Percentiles rank a stretch among this genome's conserved stretches.
Evolutionary conservation across 805 yeast species (phyloP).

Genomic region (Candida ovalis): DNA sequence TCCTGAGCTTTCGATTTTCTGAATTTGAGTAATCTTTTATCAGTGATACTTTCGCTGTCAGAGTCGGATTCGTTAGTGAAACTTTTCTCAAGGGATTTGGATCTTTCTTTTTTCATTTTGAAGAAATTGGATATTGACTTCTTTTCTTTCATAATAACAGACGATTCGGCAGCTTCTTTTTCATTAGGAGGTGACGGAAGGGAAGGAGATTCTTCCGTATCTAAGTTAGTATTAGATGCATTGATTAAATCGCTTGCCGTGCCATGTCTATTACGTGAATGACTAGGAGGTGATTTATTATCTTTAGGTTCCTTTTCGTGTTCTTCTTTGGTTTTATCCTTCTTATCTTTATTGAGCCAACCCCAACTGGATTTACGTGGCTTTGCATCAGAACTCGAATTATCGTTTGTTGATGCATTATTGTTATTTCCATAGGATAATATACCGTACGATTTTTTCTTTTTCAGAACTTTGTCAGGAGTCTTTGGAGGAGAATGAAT

Average conservation of each 20-base stretch:
- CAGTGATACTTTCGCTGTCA: constrained; percentile 22
- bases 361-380: constrained; percentile 14
- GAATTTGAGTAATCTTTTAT: constrained; percentile 10
- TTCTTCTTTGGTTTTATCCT: neutral
- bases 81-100: constrained; percentile 9
- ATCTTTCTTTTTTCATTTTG: constrained; percentile 25
- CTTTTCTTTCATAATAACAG: constrained; percentile 9
- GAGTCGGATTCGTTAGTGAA: constrained; percentile 16
- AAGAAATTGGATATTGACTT: constrained; percentile 25
- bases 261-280: constrained; percentile 29
- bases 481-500: constrained; percentile 1
- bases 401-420: neutral
- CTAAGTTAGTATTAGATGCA: neutral
- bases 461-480: constrained; percentile 1
- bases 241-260: constrained; percentile 13
- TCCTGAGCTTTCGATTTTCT: constrained; percentile 4
- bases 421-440: neutral
- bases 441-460: constrained; percentile 9
- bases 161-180: neutral
- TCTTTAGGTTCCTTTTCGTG: constrained; percentile 5
- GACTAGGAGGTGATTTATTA: constrained; percentile 19
- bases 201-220: neutral
- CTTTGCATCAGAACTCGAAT: neutral
- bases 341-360: constrained; percentile 8
- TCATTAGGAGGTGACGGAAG: constrained; percentile 12